Percentiles rank a stretch among this genome's conserved stretches.
Evolutionary conservation across 2,329 filamentous ascomycete species (phyloP).

Genomic region (Proliferodiscus dingleyae): DNA sequence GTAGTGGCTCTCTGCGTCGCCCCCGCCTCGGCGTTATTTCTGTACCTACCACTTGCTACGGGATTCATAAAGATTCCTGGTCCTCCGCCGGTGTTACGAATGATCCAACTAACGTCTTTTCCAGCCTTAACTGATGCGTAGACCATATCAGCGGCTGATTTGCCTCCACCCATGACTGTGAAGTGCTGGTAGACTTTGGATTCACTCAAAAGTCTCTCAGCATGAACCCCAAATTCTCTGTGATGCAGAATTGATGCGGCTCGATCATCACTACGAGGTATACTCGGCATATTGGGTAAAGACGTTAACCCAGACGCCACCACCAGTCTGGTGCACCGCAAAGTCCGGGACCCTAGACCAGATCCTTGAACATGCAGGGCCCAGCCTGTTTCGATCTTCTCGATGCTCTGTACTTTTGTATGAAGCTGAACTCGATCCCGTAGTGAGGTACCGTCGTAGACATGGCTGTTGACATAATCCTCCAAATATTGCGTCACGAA

Average conservation of each 20-base stretch:
- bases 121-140: slow-evolving; percentile 32
- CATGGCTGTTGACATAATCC: background rate
- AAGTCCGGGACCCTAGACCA: background rate
- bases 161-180: slow-evolving; percentile 33
- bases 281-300: no score
- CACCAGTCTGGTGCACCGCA: background rate
- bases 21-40: no score
- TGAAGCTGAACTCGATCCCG: background rate
- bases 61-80: no score
- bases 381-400: background rate
- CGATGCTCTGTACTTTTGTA: background rate
- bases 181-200: slow-evolving; percentile 5
- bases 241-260: slow-evolving; percentile 30
- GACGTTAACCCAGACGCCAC: background rate
- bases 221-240: slow-evolving; percentile 28
- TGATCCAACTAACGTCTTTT: slow-evolving; percentile 33
- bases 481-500: background rate
- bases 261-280: no score
- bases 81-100: no score
- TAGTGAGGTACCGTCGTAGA: background rate
- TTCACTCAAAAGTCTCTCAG: no score
- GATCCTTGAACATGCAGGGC: background rate
- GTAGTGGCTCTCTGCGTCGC: no score
- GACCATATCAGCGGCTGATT: slow-evolving; percentile 36
- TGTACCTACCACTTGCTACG: no score